phyloP scores from a whole-genome alignment of 2,329 filamentous ascomycete species.

The Botryotinia convoluta region DNA sequence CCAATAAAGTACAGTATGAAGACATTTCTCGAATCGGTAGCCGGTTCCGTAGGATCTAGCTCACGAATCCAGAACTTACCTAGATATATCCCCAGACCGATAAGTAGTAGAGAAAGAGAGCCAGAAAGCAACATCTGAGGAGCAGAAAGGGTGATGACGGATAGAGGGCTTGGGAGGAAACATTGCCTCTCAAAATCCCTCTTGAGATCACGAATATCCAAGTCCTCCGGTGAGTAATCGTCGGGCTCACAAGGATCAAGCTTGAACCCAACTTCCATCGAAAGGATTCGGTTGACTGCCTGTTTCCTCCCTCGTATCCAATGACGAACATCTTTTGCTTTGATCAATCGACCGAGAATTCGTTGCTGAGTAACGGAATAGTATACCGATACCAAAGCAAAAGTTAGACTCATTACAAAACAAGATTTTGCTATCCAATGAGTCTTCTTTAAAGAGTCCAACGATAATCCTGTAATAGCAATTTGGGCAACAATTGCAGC shows the following conservation, averaged over 20 bases:
- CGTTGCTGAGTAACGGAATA: neutral
- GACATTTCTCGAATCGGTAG: constrained; percentile 3
- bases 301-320: constrained; percentile 9
- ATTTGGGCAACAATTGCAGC: constrained; percentile 3
- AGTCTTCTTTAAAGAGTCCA: neutral
- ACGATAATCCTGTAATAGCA: neutral
- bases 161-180: neutral
- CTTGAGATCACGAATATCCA: neutral
- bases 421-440: constrained; percentile 1
- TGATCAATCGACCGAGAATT: neutral
- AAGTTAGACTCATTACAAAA: neutral
- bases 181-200: neutral
- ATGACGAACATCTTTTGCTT: neutral
- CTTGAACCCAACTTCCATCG: neutral
- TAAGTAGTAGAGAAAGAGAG: neutral
- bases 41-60: neutral
- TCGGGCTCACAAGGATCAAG: constrained; percentile 2
- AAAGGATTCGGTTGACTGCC: neutral
- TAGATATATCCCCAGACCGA: neutral
- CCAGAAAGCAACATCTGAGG: neutral
- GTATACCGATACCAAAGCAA: neutral
- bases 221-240: neutral
- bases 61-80: neutral
- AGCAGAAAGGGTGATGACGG: neutral
- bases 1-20: neutral